Evolutionary conservation across 257 asterid species (phyloP).

Genomic region (Capsicum baccatum): DNA sequence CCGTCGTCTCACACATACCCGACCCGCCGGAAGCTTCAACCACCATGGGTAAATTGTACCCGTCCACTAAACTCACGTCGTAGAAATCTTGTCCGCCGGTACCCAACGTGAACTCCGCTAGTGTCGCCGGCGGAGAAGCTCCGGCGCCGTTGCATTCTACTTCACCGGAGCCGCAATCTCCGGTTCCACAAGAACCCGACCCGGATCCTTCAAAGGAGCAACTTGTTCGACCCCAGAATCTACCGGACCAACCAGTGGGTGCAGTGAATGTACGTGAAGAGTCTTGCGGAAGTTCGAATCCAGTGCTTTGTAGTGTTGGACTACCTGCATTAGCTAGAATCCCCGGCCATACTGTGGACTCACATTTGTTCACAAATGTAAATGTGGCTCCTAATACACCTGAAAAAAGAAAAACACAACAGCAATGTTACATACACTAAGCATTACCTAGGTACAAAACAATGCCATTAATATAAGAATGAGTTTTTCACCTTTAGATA

Average conservation of each 20-base stretch:
- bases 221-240: slow-evolving; percentile 91
- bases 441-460: not conserved
- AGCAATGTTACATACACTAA: not conserved
- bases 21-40: slow-evolving; percentile 85
- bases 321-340: slow-evolving; percentile 84
- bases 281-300: slow-evolving; percentile 77
- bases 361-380: slow-evolving; percentile 88
- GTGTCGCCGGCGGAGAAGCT: slow-evolving; percentile 91
- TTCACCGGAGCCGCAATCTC: slow-evolving; percentile 86
- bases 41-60: slow-evolving; percentile 82
- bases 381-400: slow-evolving; percentile 76
- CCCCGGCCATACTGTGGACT: slow-evolving; percentile 92
- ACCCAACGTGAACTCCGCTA: slow-evolving; percentile 89
- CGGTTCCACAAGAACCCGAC: slow-evolving; percentile 68
- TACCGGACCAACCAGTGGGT: slow-evolving; percentile 96
- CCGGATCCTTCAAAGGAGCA: slow-evolving; percentile 70
- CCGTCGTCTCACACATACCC: slow-evolving; percentile 93
- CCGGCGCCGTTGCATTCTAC: slow-evolving; percentile 86
- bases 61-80: slow-evolving; percentile 95
- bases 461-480: not conserved
- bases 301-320: slow-evolving; percentile 76
- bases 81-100: slow-evolving; percentile 77
- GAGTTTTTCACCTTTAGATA: slow-evolving; percentile 52
- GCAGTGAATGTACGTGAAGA: slow-evolving; percentile 68
- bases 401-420: slow-evolving; percentile 31